Base-by-base conservation (phyloP, 2,329 filamentous ascomycete genomes). In the Beauveria sp. region DNA sequence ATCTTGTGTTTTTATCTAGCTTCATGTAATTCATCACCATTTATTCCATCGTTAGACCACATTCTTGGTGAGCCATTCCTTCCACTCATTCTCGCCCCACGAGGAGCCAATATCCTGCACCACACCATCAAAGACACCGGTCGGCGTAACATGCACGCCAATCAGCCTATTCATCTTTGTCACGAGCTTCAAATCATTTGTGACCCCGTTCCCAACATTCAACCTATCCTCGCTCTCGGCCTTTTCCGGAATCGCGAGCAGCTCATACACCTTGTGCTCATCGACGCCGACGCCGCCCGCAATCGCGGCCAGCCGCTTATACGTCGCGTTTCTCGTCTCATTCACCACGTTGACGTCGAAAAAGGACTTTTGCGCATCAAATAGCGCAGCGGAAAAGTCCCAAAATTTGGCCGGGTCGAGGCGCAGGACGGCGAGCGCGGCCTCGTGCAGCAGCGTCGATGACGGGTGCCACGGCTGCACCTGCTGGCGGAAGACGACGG, bases 381-480 rank as follows among this genome's bases (percentile, higher is more conserved):
- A 84, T 2, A 96, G 80, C 7, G 79, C 83, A 46, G 80, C 80
- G 73, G 85, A 90, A 74, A 93, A 97, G 18, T 81, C 79, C 86
- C 88, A 96, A 81, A 96, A 97, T 66, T 85, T 86, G 20, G 80
- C 78, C 0, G 90, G 88, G 2, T 84, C 78, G 7, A 91, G 74
- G 56, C 82, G 83, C 67, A 93, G 81, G 1, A 97, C 91, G 3
- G 92, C 93, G 37, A 91, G 83, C 3, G 80, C 92, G 37, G 92
- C 89, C 81, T 97, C 93, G 77, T 93, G 90, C 61, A 84, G 80
- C 12, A 92, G 81, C 7, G 89, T 92, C 46, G 86, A 92, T 22
- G 89, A 91, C 2, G 93, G 93, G 76, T 97, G 92, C 93, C 93
- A 96, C 16, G 92, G 91, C 77, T 96, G 92, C 69, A 97, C 85